A percentile compares a stretch with the other conserved stretches of the same genome.
These are phyloP conservation scores for Arthrobotrys entomopaga DNA, from an alignment of 2,329 filamentous ascomycete genomes.

Conservation along the genomic window DNA sequence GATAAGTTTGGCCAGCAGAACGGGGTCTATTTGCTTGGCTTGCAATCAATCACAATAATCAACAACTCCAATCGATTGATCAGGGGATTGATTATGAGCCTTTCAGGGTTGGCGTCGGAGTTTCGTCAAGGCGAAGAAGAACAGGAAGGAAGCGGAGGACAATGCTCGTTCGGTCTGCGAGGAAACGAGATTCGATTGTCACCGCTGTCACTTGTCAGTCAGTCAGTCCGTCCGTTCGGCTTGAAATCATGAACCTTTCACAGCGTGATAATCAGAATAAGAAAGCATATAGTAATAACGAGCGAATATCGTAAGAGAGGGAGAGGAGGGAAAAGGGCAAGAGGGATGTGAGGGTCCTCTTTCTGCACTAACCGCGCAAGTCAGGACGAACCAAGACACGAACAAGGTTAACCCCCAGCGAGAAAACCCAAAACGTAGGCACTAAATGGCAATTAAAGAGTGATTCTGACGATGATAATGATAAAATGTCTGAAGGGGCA, in stretches of 20 bases:
- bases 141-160: too few relatives aligned
- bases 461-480: too few relatives aligned
- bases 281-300: too few relatives aligned
- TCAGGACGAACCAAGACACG: slow-evolving; percentile 13
- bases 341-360: neutral
- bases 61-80: too few relatives aligned
- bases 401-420: slow-evolving; percentile 1
- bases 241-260: too few relatives aligned
- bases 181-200: slow-evolving; percentile 11
- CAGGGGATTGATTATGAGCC: too few relatives aligned
- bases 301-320: neutral
- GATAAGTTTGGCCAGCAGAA: too few relatives aligned
- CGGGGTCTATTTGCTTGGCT: neutral
- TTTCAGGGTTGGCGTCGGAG: too few relatives aligned
- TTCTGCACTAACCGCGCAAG: slow-evolving; percentile 17
- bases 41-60: too few relatives aligned
- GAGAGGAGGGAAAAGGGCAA: neutral
- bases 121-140: too few relatives aligned
- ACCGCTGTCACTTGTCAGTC: slow-evolving; percentile 14
- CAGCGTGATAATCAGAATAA: too few relatives aligned
- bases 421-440: neutral
- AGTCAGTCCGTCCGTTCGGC: neutral
- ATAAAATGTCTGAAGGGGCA: slow-evolving; percentile 21
- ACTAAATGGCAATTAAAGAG: too few relatives aligned
- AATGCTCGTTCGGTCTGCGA: slow-evolving; percentile 16